These are phyloP conservation scores for Coriolopsis trogii DNA, from an alignment of 1,284 basidiomycete genomes.

Conservation along the genomic window DNA sequence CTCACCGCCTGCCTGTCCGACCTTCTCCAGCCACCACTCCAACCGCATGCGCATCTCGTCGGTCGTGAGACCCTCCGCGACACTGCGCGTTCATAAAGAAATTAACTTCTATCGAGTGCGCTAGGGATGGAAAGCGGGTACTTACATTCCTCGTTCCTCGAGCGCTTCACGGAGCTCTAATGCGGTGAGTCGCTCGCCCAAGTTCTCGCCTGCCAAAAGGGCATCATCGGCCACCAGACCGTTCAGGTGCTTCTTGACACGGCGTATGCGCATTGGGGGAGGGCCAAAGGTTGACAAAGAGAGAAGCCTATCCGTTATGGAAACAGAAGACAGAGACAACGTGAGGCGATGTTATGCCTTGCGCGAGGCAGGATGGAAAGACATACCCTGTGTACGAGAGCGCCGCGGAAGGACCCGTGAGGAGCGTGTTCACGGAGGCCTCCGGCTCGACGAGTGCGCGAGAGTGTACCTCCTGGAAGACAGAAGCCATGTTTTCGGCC, in stretches of 20 bases:
- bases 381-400: constrained; percentile 37
- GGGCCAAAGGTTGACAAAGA: constrained; percentile 62
- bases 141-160: constrained; percentile 76
- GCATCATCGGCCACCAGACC: constrained; percentile 62
- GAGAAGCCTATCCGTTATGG: constrained; percentile 52
- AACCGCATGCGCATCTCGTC: constrained; percentile 51
- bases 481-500: constrained; percentile 38
- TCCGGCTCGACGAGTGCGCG: constrained; percentile 39
- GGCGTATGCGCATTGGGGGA: constrained; percentile 50
- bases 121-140: constrained; percentile 25
- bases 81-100: constrained; percentile 33
- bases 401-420: constrained; percentile 23
- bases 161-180: constrained; percentile 64
- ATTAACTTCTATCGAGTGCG: no score
- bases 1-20: constrained; percentile 24
- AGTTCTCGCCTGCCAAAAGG: constrained; percentile 53
- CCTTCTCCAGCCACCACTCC: constrained; percentile 61
- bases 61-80: constrained; percentile 40
- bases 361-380: background rate
- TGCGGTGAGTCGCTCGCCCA: constrained; percentile 47
- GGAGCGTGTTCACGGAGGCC: constrained; percentile 22
- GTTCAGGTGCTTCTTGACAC: constrained; percentile 58
- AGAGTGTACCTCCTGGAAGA: constrained; percentile 33
- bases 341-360: constrained; percentile 1
- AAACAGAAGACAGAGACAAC: no score